These are phyloP conservation scores for Lodderomyces pseudojiufengensis DNA, from an alignment of 1,139 yeast species.

Conservation along the genomic window DNA sequence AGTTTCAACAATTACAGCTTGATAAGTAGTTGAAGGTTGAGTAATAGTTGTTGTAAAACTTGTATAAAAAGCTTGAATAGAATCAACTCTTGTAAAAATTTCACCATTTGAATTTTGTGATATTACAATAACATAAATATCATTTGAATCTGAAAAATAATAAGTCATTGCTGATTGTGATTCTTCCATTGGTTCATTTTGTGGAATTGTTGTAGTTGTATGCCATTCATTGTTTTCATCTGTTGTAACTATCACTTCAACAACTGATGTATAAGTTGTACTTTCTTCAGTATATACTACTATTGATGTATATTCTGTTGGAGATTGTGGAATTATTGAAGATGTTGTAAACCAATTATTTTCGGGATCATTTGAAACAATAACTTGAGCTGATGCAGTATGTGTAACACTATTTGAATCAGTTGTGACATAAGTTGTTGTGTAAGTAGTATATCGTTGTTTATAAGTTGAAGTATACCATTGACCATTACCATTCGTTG, in stretches of 20 bases:
- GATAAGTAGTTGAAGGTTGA: no score
- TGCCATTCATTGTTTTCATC: background rate
- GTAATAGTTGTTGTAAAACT: background rate
- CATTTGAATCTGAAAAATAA: no score
- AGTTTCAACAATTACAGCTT: background rate
- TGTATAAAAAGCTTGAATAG: background rate
- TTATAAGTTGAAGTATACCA: background rate
- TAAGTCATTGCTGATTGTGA: background rate
- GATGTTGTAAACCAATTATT: conserved; percentile 1
- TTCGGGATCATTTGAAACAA: background rate
- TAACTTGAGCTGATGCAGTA: background rate
- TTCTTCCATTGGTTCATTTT: background rate
- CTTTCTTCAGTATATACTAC: background rate
- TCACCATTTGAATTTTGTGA: no score
- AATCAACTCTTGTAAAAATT: background rate
- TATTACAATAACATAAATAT: no score
- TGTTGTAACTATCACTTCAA: background rate
- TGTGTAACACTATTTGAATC: background rate
- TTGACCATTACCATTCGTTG: background rate
- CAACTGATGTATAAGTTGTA: background rate
- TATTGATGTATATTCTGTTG: background rate
- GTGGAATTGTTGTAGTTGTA: background rate
- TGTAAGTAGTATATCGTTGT: conserved; percentile 3
- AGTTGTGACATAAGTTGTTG: background rate
- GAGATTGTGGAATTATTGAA: conserved; percentile 1